Percentiles rank a stretch among this genome's conserved stretches.
phyloP scores from a whole-genome alignment of 2,329 filamentous ascomycete genomes.

The Trichoderma brevicompactum region DNA sequence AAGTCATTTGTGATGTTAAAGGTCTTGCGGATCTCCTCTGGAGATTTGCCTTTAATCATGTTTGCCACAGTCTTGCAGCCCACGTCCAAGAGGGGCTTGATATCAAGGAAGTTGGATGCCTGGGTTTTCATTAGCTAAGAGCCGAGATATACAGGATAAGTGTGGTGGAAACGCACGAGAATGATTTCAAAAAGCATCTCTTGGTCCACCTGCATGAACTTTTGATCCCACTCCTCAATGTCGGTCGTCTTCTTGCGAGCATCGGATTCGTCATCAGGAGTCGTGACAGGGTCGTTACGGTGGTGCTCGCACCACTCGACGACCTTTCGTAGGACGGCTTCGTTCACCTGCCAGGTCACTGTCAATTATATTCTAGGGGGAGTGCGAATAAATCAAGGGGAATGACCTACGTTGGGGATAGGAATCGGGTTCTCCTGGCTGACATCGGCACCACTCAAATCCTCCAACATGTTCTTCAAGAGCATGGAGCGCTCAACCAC shows the following conservation, averaged over 20 bases:
- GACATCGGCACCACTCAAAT: constrained; percentile 71
- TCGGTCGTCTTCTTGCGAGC: constrained; percentile 98
- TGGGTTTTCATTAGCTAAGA: constrained; percentile 44
- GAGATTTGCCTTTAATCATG: constrained; percentile 99
- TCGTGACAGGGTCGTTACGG: constrained; percentile 81
- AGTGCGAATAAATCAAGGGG: neutral
- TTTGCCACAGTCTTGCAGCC: constrained; percentile 99
- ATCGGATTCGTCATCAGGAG: constrained; percentile 87
- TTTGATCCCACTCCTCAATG: constrained; percentile 99
- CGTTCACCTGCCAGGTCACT: constrained; percentile 69
- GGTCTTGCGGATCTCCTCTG: constrained; percentile 98
- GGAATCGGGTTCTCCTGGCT: constrained; percentile 72
- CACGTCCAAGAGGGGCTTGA: constrained; percentile 96
- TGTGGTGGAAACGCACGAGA: constrained; percentile 64
- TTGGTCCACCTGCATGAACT: constrained; percentile 99
- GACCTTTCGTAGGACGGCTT: constrained; percentile 91
- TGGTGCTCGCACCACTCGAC: constrained; percentile 98
- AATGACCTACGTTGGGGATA: constrained; percentile 72
- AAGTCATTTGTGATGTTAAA: constrained; percentile 99
- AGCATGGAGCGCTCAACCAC: constrained; percentile 91
- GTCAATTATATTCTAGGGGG: constrained; percentile 29
- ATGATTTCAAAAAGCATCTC: constrained; percentile 99
- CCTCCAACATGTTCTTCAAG: constrained; percentile 98
- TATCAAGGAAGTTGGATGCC: constrained; percentile 98
- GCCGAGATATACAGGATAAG: neutral